phyloP scores from a whole-genome alignment of 768 basidiomycete species.

The Pleurotus eryngii region DNA sequence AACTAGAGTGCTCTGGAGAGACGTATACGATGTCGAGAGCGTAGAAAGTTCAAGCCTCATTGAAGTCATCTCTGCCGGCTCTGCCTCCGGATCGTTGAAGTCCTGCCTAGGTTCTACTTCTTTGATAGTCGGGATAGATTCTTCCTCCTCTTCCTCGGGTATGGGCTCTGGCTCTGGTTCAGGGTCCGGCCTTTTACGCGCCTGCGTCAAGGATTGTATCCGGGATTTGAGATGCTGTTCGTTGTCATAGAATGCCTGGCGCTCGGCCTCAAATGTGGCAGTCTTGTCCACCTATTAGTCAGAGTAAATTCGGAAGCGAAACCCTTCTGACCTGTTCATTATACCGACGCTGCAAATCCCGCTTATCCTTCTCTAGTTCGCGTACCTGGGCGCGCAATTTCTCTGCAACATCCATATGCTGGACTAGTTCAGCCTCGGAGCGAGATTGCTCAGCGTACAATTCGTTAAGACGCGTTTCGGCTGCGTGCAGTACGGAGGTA shows the following conservation, averaged over 20 bases:
- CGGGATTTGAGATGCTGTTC: conserved; percentile 92
- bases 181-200: conserved; percentile 52
- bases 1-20: conserved; percentile 80
- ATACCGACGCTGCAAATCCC: conserved; percentile 78
- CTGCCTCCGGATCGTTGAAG: conserved; percentile 61
- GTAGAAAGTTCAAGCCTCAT: conserved; percentile 83
- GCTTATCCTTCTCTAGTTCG: conserved; percentile 86
- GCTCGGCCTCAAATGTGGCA: conserved; percentile 87
- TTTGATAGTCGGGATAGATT: conserved; percentile 13
- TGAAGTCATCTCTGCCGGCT: conserved; percentile 86
- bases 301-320: background rate
- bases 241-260: conserved; percentile 89
- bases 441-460: conserved; percentile 79
- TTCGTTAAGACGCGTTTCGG: conserved; percentile 74
- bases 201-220: conserved; percentile 74
- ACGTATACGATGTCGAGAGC: conserved; percentile 79
- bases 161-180: conserved; percentile 24
- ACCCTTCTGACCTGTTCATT: conserved; percentile 71
- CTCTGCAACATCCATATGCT: conserved; percentile 78
- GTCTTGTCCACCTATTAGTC: conserved; percentile 43
- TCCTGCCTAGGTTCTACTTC: conserved; percentile 36
- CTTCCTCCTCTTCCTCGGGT: conserved; percentile 36
- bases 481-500: conserved; percentile 58
- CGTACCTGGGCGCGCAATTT: conserved; percentile 79
- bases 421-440: conserved; percentile 77